Base-by-base conservation (phyloP, 2,329 filamentous ascomycete species). In the Calonectria crousiana region DNA sequence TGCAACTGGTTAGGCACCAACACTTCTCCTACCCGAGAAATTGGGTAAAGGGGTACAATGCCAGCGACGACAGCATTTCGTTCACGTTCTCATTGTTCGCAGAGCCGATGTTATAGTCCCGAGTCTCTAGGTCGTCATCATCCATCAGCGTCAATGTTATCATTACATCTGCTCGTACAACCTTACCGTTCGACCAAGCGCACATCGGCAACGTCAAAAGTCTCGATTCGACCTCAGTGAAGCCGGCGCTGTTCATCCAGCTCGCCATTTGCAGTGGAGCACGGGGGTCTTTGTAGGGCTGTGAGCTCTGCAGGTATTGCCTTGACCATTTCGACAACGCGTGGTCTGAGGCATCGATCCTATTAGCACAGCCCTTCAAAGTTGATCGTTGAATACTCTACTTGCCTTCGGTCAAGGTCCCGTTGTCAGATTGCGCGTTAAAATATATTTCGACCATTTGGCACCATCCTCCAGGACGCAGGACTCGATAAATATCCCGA, bases 381-480 rank as follows among this genome's bases (percentile, higher is more conserved):
- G 1, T 6, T 10, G 26, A 52, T 20, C 23, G 14, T 53, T 4
- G 32, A 4, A 13, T 8, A 4, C 14, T 8, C 44, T 26, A 62
- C 88, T 83, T 81, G 89, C 91, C 88, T 66, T 92, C 89, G 14
- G 91, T 92, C 78, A 97, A 86, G n/a, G 91, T 92, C 6, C 95
- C 95, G 79, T 95, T 97, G 78, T 96, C 92, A 0, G 95, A 98
- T 83, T 98, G 96, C 32, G 95, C 92, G 77, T 95, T 95, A 83
- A 93, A 93, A 81, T 97, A 95, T 79, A 96, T 90, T 82, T 98
- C 96, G n/a, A 95, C 91, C 89, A 98, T 93, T 81, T 98, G 95
- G 73, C 94, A 90, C 95, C 95, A 98, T 1, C 96, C 95, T 2
- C 93, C 93, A 8, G 92, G 93, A 66, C 91, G 93, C 75, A 96